These are phyloP conservation scores for Pseudogymnoascus sp. DNA, from an alignment of 2,329 filamentous ascomycete species.

Conservation along the genomic window DNA sequence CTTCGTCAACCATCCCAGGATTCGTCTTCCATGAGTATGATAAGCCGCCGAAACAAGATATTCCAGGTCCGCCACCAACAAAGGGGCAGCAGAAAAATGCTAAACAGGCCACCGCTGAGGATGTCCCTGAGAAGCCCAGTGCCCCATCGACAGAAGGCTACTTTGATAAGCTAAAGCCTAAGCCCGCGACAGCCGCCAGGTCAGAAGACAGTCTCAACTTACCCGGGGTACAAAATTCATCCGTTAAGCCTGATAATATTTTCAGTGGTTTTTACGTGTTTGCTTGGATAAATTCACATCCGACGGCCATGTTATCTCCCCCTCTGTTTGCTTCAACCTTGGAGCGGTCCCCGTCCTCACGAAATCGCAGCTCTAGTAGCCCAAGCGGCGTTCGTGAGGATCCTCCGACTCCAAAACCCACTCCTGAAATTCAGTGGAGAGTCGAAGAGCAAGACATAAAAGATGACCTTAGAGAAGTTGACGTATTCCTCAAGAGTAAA, in stretches of 20 bases:
- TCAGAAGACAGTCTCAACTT: constrained; percentile 1
- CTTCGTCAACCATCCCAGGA: neutral
- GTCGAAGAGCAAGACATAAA: constrained; percentile 9
- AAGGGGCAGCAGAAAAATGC: neutral
- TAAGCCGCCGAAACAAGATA: neutral
- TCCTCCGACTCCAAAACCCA: constrained; percentile 1
- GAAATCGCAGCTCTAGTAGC: neutral
- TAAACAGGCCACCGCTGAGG: neutral
- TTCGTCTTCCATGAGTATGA: neutral
- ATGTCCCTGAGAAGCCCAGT: neutral
- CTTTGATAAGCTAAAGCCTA: neutral
- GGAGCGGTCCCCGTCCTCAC: neutral
- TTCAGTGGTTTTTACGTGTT: constrained; percentile 23
- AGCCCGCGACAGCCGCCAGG: neutral
- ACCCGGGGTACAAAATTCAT: neutral
- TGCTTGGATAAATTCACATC: constrained; percentile 17
- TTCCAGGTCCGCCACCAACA: neutral
- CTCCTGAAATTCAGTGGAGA: constrained; percentile 1
- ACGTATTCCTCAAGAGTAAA: constrained; percentile 17
- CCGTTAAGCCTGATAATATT: constrained; percentile 5
- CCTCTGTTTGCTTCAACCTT: neutral
- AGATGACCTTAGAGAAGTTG: constrained; percentile 17
- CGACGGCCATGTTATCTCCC: constrained; percentile 1
- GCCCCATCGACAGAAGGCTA: neutral
- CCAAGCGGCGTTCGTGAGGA: neutral